Evolutionary conservation across 768 basidiomycete genomes (phyloP).

Genomic region (Tephrocybe sp.): DNA sequence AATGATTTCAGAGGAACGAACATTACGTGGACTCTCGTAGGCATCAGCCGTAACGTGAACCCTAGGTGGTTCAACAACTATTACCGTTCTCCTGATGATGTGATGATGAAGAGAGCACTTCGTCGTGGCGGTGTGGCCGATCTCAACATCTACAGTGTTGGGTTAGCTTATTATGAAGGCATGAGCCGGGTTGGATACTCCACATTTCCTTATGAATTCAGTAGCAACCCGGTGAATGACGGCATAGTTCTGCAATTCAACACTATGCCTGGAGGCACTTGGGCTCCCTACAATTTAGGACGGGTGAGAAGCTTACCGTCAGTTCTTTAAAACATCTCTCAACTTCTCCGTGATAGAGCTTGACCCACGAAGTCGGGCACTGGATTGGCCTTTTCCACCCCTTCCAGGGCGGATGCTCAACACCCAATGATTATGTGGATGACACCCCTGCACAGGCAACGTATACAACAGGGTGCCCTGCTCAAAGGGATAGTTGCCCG

Average conservation of each 20-base stretch:
- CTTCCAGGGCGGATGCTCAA: slow-evolving; percentile 33
- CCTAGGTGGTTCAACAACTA: too few species aligned
- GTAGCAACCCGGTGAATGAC: slow-evolving; percentile 39
- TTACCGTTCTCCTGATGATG: too few species aligned
- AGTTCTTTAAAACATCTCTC: too few species aligned
- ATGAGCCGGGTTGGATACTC: slow-evolving; percentile 36
- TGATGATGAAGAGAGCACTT: too few species aligned
- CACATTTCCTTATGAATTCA: slow-evolving; percentile 47
- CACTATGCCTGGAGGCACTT: slow-evolving; percentile 42
- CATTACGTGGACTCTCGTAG: too few species aligned
- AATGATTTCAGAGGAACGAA: too few species aligned
- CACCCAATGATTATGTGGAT: slow-evolving; percentile 15
- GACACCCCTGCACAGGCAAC: slow-evolving; percentile 38
- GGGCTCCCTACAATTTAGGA: slow-evolving; percentile 41
- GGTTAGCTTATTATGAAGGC: too few species aligned
- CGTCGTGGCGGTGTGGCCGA: too few species aligned
- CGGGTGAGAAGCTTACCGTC: slow-evolving; percentile 22
- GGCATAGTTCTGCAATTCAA: slow-evolving; percentile 44
- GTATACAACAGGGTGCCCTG: slow-evolving; percentile 34
- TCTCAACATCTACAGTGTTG: too few species aligned
- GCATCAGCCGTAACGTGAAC: too few species aligned
- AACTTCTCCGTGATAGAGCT: too few species aligned
- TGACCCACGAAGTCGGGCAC: too few species aligned
- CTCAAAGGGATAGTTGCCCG: slow-evolving; percentile 30
- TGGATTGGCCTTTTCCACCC: slow-evolving; percentile 39